phyloP scores from a whole-genome alignment of 2,329 filamentous ascomycete genomes.

The Lecanicillium sp. region DNA sequence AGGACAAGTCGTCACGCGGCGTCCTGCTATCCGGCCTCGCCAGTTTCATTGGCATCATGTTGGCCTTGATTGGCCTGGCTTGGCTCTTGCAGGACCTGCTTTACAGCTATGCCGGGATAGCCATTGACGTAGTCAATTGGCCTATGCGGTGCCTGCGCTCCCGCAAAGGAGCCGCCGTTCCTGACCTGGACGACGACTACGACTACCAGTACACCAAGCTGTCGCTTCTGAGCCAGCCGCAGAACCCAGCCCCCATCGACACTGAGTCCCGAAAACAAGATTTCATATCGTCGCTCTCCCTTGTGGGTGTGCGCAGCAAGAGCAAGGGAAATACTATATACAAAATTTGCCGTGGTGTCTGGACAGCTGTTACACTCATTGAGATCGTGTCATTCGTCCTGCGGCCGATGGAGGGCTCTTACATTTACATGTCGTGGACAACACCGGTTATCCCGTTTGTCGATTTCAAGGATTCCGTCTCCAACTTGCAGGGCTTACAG shows the following conservation, averaged over 20 bases:
- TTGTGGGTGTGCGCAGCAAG: conserved; percentile 3
- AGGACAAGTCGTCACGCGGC: conserved; percentile 16
- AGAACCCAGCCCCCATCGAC: too few relatives aligned
- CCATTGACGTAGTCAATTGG: conserved; percentile 5
- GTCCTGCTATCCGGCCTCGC: conserved; percentile 19
- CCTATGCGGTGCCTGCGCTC: background rate
- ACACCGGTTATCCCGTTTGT: conserved; percentile 24
- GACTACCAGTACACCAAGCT: too few relatives aligned
- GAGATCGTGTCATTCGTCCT: conserved; percentile 17
- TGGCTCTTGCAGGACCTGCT: conserved; percentile 16
- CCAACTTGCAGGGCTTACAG: conserved; percentile 18
- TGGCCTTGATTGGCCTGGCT: conserved; percentile 10
- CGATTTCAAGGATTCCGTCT: conserved; percentile 25
- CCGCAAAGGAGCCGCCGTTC: too few relatives aligned
- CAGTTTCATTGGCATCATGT: conserved; percentile 11
- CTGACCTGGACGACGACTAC: too few relatives aligned
- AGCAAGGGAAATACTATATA: conserved; percentile 10
- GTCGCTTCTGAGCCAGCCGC: too few relatives aligned
- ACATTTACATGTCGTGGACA: conserved; percentile 28
- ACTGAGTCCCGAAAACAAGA: too few relatives aligned
- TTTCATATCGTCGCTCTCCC: too few relatives aligned
- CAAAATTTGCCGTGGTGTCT: conserved; percentile 9
- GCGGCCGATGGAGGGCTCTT: conserved; percentile 22
- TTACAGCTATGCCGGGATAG: conserved; percentile 11
- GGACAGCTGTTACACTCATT: conserved; percentile 12